These are phyloP conservation scores for Scutellaria minor DNA, from an alignment of 257 asterid species.

Conservation along the genomic window DNA sequence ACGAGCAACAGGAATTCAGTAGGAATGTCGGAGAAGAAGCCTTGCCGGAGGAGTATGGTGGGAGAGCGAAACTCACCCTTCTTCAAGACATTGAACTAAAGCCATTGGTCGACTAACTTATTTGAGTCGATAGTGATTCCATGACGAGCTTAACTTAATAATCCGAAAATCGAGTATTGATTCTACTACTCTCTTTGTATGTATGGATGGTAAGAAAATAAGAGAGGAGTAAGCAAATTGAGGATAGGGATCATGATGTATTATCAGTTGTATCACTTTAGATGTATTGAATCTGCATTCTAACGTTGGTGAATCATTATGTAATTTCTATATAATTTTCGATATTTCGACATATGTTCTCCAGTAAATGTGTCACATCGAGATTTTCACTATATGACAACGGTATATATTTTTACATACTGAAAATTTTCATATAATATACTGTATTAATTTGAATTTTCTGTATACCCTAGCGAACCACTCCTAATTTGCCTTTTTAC, in stretches of 20 bases:
- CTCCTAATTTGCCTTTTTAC: no score
- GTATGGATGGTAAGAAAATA: constrained; percentile 7
- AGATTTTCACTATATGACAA: no score
- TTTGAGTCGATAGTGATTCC: not conserved
- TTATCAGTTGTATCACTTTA: not conserved
- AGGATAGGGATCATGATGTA: constrained; percentile 19
- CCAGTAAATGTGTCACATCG: no score
- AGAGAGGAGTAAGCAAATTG: not conserved
- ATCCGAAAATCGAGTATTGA: not conserved
- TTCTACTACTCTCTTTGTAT: not conserved
- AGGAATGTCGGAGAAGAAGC: constrained; percentile 62
- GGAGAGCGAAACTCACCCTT: constrained; percentile 55
- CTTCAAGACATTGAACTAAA: constrained; percentile 55
- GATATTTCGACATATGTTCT: no score
- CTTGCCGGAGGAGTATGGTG: constrained; percentile 81
- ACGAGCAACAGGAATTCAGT: constrained; percentile 49
- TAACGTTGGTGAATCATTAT: not conserved
- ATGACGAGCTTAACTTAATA: constrained; percentile 26
- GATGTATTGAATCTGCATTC: not conserved
- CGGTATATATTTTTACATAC: no score
- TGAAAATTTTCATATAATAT: no score
- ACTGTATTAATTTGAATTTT: no score
- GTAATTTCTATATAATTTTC: not conserved
- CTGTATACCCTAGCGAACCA: no score
- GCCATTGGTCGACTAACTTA: constrained; percentile 34